Evolutionary conservation across 139 green algal genomes (phyloP).

Genomic region (Raphidocelis subcapitata): DNA sequence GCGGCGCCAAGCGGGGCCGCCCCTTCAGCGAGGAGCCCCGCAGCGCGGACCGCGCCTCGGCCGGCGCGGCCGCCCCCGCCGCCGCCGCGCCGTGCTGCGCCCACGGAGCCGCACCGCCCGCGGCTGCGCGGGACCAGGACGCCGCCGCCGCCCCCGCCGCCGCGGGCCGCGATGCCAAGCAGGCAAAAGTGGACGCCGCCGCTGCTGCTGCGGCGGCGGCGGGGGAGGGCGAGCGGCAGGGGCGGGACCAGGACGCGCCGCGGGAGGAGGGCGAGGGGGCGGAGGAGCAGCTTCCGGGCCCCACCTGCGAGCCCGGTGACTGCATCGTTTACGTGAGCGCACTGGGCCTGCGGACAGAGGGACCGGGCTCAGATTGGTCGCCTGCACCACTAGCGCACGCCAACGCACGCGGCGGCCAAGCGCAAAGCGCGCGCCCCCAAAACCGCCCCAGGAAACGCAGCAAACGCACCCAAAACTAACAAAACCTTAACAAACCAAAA

Average conservation of each 20-base stretch:
- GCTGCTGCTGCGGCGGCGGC: conserved; percentile 2
- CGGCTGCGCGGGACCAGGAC: not conserved
- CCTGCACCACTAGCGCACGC: no score
- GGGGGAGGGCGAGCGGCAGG: conserved; percentile 4
- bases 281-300: conserved; percentile 4
- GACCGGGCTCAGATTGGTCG: not conserved
- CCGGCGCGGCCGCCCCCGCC: not conserved
- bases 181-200: not conserved
- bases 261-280: conserved; percentile 5
- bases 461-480: not conserved
- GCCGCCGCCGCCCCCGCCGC: no score
- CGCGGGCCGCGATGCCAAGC: no score
- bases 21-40: conserved; percentile 10
- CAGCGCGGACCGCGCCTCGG: no score
- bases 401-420: no score
- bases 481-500: not conserved
- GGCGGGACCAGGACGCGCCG: not conserved
- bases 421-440: no score
- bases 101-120: conserved; percentile 6
- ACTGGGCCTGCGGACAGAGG: no score
- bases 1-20: conserved; percentile 15
- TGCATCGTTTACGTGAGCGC: conserved; percentile 60
- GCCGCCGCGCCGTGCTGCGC: not conserved
- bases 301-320: conserved; percentile 34
- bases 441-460: no score